A percentile compares a stretch with the other conserved stretches of the same genome.
phyloP scores from a whole-genome alignment of 345 rosid genomes.

The Cardamine chenopodiifolia region DNA sequence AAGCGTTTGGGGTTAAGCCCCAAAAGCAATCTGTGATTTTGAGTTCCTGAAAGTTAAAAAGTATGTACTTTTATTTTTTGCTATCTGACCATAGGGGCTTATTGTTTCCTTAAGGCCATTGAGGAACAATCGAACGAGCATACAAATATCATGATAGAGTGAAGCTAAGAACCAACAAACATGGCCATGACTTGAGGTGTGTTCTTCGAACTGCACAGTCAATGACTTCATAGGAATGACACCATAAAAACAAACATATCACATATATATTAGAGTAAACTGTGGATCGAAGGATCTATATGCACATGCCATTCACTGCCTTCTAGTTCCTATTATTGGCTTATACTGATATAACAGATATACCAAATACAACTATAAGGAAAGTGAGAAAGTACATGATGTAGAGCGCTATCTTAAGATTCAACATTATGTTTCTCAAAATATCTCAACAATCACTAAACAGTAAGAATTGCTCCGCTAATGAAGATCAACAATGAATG shows the following conservation, averaged over 20 bases:
- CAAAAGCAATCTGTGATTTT: slow-evolving; percentile 6
- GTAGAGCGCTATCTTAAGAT: slow-evolving; percentile 19
- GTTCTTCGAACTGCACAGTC: neutral
- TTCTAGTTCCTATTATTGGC: neutral
- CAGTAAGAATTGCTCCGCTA: neutral
- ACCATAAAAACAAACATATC: neutral
- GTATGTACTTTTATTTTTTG: neutral
- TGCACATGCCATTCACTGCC: neutral
- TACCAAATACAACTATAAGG: neutral
- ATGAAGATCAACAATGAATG: slow-evolving; percentile 5
- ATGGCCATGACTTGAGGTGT: slow-evolving; percentile 4
- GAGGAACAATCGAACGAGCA: neutral
- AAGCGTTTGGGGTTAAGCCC: slow-evolving; percentile 5
- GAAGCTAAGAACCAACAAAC: neutral
- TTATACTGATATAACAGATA: neutral
- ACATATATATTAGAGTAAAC: neutral
- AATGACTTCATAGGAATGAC: neutral
- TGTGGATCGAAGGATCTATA: slow-evolving; percentile 2
- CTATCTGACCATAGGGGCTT: slow-evolving; percentile 2
- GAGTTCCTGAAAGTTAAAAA: slow-evolving; percentile 5
- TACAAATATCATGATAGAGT: neutral
- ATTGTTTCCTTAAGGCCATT: neutral
- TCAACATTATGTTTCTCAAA: neutral
- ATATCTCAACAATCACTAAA: slow-evolving; percentile 17
- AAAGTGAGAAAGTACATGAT: neutral